Conservation (phyloP, 176 grass and related monocot genomes). For the Pontederia crassipes region DNA sequence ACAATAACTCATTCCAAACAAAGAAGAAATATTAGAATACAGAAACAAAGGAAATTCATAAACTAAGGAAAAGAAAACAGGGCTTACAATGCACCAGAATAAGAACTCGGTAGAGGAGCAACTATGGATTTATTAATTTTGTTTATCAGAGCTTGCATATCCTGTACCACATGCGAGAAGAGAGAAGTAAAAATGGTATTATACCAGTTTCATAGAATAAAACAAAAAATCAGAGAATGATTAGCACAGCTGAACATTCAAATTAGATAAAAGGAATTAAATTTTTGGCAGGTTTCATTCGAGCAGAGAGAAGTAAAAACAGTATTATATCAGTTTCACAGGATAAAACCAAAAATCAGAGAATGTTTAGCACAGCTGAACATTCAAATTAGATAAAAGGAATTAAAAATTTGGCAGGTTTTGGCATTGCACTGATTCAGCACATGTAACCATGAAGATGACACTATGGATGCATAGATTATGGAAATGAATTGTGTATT, state of each 20-base stretch:
- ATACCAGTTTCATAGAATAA: constrained; percentile 1
- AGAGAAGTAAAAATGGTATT: not conserved
- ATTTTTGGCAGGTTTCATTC: not conserved
- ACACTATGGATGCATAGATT: too few species aligned
- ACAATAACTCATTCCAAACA: not conserved
- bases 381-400: too few species aligned
- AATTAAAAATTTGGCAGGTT: too few species aligned
- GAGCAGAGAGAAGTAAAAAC: not conserved
- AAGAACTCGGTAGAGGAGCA: constrained; percentile 10
- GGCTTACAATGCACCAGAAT: constrained; percentile 13
- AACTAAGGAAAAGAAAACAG: not conserved
- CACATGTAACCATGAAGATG: too few species aligned
- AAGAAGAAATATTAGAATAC: not conserved
- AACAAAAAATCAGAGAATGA: too few species aligned
- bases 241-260: too few species aligned
- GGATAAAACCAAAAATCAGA: too few species aligned
- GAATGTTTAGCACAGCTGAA: too few species aligned
- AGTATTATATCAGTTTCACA: constrained; percentile 4
- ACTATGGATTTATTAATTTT: constrained; percentile 17
- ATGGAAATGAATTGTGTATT: too few species aligned
- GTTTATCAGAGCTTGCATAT: constrained; percentile 12
- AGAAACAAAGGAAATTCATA: not conserved
- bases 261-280: too few species aligned
- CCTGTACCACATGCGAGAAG: not conserved
- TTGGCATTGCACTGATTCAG: too few species aligned